Conservation (phyloP, 2,329 filamentous ascomycete species). For the Colletotrichum graminicola region DNA sequence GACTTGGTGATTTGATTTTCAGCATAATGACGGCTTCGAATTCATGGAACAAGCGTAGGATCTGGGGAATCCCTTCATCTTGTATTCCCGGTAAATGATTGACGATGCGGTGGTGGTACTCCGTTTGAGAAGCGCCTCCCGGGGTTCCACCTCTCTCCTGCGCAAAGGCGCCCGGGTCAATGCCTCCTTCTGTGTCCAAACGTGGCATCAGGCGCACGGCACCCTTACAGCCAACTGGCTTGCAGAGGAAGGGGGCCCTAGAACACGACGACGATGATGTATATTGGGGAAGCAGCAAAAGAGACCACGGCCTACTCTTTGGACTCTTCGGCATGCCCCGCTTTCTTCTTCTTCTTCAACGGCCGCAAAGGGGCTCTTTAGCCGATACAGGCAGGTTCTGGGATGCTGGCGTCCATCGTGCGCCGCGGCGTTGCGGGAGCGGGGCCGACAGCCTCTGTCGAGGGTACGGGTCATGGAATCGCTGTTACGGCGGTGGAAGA, state of each 20-base stretch:
- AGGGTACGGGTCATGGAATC: neutral
- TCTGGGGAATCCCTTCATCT: neutral
- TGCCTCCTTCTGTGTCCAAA: too few species aligned
- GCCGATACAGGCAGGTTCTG: neutral
- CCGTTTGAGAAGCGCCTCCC: too few species aligned
- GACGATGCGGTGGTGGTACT: neutral
- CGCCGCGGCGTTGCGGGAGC: neutral
- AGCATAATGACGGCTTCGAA: neutral
- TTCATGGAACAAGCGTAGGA: neutral
- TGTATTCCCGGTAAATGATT: neutral
- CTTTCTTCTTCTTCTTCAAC: neutral
- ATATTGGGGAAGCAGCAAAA: too few species aligned
- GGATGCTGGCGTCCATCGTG: neutral
- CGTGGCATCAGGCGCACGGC: too few species aligned
- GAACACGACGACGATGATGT: too few species aligned
- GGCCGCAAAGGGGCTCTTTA: neutral
- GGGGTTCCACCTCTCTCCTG: too few species aligned
- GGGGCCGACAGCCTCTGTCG: neutral
- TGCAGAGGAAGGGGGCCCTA: too few species aligned
- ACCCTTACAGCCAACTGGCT: too few species aligned
- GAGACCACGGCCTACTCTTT: too few species aligned
- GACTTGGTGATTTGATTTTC: slow-evolving; percentile 18
- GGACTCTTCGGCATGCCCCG: neutral
- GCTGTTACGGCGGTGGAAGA: neutral
- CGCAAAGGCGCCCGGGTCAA: too few species aligned